These are phyloP conservation scores for Xylaria castorea DNA, from an alignment of 495 filamentous ascomycete species.

Conservation along the genomic window DNA sequence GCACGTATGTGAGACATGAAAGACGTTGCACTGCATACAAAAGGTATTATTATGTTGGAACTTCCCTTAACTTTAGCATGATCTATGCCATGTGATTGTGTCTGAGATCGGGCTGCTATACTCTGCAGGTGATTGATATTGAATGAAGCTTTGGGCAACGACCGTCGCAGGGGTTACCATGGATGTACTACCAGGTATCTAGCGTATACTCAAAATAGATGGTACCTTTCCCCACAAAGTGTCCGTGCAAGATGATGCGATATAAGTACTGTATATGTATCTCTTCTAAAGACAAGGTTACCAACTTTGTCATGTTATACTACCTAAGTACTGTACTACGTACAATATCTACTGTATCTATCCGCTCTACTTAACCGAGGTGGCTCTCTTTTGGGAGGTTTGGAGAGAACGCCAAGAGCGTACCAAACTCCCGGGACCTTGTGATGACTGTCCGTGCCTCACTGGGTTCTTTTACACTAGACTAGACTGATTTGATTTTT, in stretches of 20 bases:
- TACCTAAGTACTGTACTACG: no score
- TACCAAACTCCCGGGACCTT: conserved; percentile 11
- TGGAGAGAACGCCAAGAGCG: neutral
- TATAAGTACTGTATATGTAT: conserved; percentile 11
- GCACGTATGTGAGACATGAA: neutral
- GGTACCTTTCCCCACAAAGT: conserved; percentile 7
- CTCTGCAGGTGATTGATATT: neutral
- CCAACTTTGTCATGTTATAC: neutral
- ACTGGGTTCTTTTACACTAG: neutral
- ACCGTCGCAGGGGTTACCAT: neutral
- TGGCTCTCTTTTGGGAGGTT: neutral
- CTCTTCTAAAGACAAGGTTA: conserved; percentile 15
- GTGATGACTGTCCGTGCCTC: neutral
- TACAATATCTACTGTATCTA: neutral
- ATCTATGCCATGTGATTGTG: neutral
- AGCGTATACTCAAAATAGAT: neutral
- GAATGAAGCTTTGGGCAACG: neutral
- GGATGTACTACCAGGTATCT: no score
- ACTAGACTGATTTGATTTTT: conserved; percentile 2
- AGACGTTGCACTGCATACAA: neutral
- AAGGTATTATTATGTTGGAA: neutral
- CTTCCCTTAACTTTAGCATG: neutral
- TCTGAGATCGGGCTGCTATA: neutral
- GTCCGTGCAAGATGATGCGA: neutral
- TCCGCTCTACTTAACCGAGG: neutral